Evolutionary conservation across 352 stramenopile genomes (phyloP), one percentile per base, ranked within the genome.

Genomic region (Globisporangium paddicum): DNA sequence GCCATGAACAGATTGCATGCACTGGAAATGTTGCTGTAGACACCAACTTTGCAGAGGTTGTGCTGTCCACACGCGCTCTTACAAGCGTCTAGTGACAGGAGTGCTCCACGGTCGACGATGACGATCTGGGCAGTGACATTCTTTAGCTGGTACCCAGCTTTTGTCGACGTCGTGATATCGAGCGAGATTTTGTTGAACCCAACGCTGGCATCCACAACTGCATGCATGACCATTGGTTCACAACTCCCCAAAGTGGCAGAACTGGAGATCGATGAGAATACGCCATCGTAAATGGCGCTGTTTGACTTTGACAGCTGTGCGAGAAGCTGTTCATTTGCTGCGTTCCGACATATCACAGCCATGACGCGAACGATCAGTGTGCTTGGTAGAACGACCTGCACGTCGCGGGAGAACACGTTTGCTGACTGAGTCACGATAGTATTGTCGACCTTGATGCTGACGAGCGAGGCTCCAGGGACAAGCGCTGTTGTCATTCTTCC

Each of bases 1-100:
- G 62, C 50, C 75, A 84, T 86, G 21, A 69, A 86, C 9, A 87
- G 37, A 21, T 59, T 79, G 53, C 77, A 87, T 9, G 69, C 62
- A 21, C 61, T 73, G 0, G 69, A 60, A 6, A 23, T 49, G 37
- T 30, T 73, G 32, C 70, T 76, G 41, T 76, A 60, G 7, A 81
- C 45, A 3, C 70, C 74, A 55, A 75, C 57, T 41, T 73, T 71
- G 40, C 77, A 87, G 16, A 87, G 57, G 32, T 68, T 64, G 44
- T 87, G 73, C n/a, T 64, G 26, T 19, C 40, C 52, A 35, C 77
- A 87, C 4, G 63, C 57, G 28, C 66, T 63, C 26, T 78, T 63
- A 35, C 77, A 87, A 19, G 55, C 28, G 0, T 82, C 69, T 10
- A 62, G 62, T 3, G 68, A 62, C 10, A 84, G 19, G 16, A 77